Evolutionary conservation across 768 basidiomycete genomes (phyloP), one percentile per base, ranked within the genome.

Genomic region (Tylopilus subfusipes): DNA sequence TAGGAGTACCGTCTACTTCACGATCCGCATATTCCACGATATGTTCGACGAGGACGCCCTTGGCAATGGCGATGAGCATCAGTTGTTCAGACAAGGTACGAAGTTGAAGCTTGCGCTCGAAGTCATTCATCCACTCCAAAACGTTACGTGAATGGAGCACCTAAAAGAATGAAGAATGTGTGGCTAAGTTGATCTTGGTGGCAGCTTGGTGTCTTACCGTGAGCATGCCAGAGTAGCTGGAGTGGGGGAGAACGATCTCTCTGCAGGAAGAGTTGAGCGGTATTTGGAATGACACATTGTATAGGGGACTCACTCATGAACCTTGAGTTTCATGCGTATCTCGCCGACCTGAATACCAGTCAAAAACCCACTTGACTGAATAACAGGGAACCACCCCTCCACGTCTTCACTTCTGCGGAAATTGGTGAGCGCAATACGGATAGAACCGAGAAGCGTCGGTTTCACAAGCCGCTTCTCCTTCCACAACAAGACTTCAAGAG

Each of bases 341-440:
- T 93, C 90, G 34, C 92, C 92, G 7, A 83, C 78, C 63, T 88
- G 86, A 42, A 82, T 63, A 60, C 83, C 80, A 22, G 74, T 75
- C 29, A 76, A 72, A 38, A 76, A 64, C 11, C 76, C 70, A 36
- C 78, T 81, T 39, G 73, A 65, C 40, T 80, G 78, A 49, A 88
- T 72, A 3, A 92, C 81, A 14, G 90, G 87, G 69, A 85, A 93
- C 89, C 89, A 94, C 14, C 92, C 92, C 65, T 94, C 91, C 6
- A 90, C 78, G 4, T 73, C 67, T 60, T 91, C 88, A 18, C 85
- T 82, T 24, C 91, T 78, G 22, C 85, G 81, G 62, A 93, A 89
- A 63, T 87, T 88, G 10, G 72, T 71, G 22, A 93, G 75, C 2
- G 83, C 74, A 49, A 95, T 82, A 22, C 76, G 77, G 21, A 85